These are phyloP conservation scores for Mucor circinelloides DNA, from an alignment of 371 early-diverging fungal species.

Conservation along the genomic window DNA sequence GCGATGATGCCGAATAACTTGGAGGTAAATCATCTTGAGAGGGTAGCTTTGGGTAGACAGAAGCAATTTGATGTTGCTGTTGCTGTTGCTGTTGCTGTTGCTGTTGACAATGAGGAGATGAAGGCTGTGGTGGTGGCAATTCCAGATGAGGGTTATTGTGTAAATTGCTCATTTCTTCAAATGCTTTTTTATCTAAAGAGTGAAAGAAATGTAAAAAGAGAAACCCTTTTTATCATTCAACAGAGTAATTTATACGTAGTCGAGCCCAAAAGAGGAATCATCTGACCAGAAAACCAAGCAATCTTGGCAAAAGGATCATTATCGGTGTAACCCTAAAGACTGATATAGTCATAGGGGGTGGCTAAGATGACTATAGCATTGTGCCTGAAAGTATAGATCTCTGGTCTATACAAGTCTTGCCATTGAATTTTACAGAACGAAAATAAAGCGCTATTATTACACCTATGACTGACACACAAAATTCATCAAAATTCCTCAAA, in stretches of 20 bases:
- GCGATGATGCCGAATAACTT: background rate
- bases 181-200: background rate
- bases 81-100: background rate
- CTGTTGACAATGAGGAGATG: background rate
- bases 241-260: background rate
- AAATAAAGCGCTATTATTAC: too few species aligned
- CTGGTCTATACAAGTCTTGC: background rate
- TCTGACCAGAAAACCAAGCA: constrained; percentile 4
- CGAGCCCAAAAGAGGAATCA: background rate
- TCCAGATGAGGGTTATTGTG: constrained; percentile 12
- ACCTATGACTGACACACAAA: too few species aligned
- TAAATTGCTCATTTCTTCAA: background rate
- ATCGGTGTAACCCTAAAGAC: background rate
- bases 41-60: constrained; percentile 11
- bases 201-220: background rate
- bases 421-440: too few species aligned
- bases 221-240: background rate
- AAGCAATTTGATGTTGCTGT: background rate
- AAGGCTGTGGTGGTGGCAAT: constrained; percentile 1
- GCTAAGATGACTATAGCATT: background rate
- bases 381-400: background rate
- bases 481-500: too few species aligned
- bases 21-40: constrained; percentile 9
- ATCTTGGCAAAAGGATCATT: background rate
- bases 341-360: background rate